Percentiles rank a stretch among this genome's conserved stretches.
phyloP scores from a whole-genome alignment of 2,329 filamentous ascomycete genomes.

The Cladosporium colombiae region DNA sequence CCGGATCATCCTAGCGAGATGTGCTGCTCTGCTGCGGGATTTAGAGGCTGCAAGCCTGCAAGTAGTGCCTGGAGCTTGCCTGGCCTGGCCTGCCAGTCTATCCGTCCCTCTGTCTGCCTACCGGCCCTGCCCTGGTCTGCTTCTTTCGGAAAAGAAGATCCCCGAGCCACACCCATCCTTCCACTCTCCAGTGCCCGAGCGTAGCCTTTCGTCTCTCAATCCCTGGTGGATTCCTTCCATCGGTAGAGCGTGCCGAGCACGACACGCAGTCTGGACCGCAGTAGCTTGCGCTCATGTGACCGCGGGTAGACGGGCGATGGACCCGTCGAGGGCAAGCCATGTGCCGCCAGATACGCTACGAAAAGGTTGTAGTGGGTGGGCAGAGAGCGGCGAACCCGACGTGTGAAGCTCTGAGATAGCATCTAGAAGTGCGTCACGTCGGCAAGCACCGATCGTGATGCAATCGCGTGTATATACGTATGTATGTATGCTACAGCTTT shows the following conservation, averaged over 20 bases:
- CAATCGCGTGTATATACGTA: too few relatives aligned
- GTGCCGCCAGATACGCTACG: not conserved
- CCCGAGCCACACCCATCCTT: not conserved
- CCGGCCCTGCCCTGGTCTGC: not conserved
- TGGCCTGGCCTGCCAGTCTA: not conserved
- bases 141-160: not conserved
- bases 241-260: constrained; percentile 12
- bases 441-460: not conserved
- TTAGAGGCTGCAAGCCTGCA: not conserved
- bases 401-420: not conserved
- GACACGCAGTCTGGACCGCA: constrained; percentile 11
- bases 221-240: not conserved
- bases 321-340: not conserved
- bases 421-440: too few relatives aligned
- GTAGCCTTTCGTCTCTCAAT: not conserved
- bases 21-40: not conserved
- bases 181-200: constrained; percentile 1
- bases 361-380: not conserved
- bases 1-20: constrained; percentile 9
- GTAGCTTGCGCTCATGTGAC: constrained; percentile 17
- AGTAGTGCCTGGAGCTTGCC: not conserved
- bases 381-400: not conserved
- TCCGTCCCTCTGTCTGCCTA: not conserved
- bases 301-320: constrained; percentile 12
- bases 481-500: too few relatives aligned